Base-by-base conservation (phyloP, 768 basidiomycete species). In the Serendipita vermifera region DNA sequence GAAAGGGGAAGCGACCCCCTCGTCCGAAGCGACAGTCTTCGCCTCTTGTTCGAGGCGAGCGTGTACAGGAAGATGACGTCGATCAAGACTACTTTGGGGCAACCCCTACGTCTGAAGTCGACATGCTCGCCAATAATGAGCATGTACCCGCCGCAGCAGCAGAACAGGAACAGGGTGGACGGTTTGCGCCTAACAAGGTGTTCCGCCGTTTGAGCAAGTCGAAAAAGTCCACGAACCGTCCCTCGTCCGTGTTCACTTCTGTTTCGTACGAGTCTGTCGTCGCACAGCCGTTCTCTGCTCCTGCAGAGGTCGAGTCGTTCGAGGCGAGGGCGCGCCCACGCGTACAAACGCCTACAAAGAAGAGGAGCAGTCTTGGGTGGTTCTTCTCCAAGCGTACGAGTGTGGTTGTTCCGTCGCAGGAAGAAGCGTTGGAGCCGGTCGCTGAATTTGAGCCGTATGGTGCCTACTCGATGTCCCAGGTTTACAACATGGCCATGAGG, bases 301-400 rank as follows among this genome's bases (percentile, higher is more conserved):
- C 46, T 51, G 9, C 46, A 26, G n/a, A n/a, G n/a, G n/a, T n/a
- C n/a, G n/a, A 22, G 22, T 51, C 46, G n/a, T 7, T 41, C 39
- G 39, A 41, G 9, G 41, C 15, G 31, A 9, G 11, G 15, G 4
- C 22, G 20, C 17, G 31, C 46, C 27, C 22, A 29, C n/a, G n/a
- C 11, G 15, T 20, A 20, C 5, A 51, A n/a, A 20, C 11, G 5
- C 17, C 5, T 9, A 7, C 22, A 51, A 51, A 29, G 31, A 51
- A 51, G 46, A 51, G 46, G 29, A 51, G 29, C n/a, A 51, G 46
- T 51, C 46, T 51, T 26, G 31, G 31, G 7, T 22, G 46, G 46
- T 6, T 51, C 22, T n/a, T 51, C 46, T 29, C 39, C 17, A 51
- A 20, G 46, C 46, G 46, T 29, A 51, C n/a, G 9, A 22, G 46